Evolutionary conservation across 1,139 yeast species (phyloP).

Genomic region (Debaryomycetaceae sp.): DNA sequence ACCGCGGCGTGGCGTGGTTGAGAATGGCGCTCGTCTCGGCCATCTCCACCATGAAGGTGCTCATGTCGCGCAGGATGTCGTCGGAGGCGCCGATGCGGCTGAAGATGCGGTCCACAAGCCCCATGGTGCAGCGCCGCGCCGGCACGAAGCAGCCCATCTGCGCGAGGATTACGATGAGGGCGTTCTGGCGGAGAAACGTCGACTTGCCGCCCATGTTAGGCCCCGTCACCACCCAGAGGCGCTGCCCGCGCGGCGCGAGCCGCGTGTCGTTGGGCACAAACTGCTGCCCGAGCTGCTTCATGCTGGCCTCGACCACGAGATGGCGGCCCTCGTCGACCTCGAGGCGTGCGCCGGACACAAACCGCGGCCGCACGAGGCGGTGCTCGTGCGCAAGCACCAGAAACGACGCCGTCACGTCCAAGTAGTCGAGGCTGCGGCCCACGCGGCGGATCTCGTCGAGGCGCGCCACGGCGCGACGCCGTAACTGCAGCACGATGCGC

Average conservation of each 20-base stretch:
- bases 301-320: constrained; percentile 80
- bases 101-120: constrained; percentile 80
- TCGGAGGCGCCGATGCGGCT: constrained; percentile 92
- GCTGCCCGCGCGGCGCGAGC: constrained; percentile 20
- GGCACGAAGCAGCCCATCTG: constrained; percentile 92
- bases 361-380: constrained; percentile 60
- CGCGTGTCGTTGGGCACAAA: constrained; percentile 64
- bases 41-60: constrained; percentile 98
- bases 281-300: constrained; percentile 42
- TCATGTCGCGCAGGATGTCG: constrained; percentile 77
- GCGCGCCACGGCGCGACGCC: constrained; percentile 31
- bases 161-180: constrained; percentile 76
- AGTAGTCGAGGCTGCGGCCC: constrained; percentile 50
- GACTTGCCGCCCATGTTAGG: constrained; percentile 99
- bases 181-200: constrained; percentile 84
- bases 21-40: constrained; percentile 84
- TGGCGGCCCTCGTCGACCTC: constrained; percentile 67
- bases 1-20: constrained; percentile 66
- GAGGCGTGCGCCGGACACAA: constrained; percentile 41
- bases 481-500: constrained; percentile 38
- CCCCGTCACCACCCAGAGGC: constrained; percentile 79
- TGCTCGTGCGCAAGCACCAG: constrained; percentile 65
- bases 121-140: constrained; percentile 65
- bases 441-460: constrained; percentile 41
- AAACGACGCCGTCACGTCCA: constrained; percentile 75